These are phyloP conservation scores for Solanum arcanum DNA, from an alignment of 257 asterid genomes.

Conservation along the genomic window DNA sequence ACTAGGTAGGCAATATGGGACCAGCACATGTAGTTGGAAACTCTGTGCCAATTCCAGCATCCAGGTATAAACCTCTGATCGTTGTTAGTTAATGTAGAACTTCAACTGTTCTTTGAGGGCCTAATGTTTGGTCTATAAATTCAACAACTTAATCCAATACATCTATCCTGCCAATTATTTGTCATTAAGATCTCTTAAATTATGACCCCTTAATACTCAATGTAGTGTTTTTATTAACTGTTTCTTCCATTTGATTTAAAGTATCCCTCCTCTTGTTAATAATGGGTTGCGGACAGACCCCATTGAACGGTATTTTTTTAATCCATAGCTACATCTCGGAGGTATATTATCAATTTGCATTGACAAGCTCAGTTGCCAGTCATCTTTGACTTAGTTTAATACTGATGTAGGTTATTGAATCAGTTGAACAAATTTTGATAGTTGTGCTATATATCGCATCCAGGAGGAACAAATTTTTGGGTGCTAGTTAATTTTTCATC, in stretches of 20 bases:
- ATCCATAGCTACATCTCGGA: not conserved
- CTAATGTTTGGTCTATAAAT: not conserved
- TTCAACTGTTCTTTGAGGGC: not conserved
- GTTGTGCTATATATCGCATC: not conserved
- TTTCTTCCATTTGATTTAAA: not conserved
- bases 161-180: not conserved
- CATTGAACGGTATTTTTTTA: not conserved
- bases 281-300: not conserved
- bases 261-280: not conserved
- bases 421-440: not conserved
- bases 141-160: not conserved
- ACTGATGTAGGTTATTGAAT: not conserved
- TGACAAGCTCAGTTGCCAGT: not conserved
- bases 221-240: not conserved
- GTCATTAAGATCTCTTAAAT: not conserved
- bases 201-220: not conserved
- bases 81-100: not conserved
- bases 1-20: constrained; percentile 62
- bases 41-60: constrained; percentile 32
- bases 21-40: constrained; percentile 39
- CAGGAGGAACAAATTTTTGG: not conserved
- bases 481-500: not conserved
- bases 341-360: not conserved
- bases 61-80: constrained; percentile 36
- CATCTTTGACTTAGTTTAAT: not conserved